Conservation (phyloP, 345 rosid genomes). For the Atalantia buxifolia region DNA sequence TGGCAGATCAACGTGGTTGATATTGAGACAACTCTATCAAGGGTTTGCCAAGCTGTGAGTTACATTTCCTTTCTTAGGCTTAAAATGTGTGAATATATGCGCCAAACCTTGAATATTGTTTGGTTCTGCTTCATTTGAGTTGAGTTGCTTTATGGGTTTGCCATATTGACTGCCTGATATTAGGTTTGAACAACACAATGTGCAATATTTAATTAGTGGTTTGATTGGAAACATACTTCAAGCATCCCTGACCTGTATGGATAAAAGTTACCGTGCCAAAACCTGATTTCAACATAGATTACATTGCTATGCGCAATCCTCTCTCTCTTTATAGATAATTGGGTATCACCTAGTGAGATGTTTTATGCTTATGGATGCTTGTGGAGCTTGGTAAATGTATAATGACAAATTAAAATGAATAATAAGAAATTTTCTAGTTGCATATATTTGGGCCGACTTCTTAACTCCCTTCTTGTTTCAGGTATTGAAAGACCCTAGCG, state of each 20-base stretch:
- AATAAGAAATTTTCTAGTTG: neutral
- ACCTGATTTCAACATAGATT: neutral
- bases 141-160: neutral
- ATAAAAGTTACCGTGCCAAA: neutral
- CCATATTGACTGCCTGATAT: neutral
- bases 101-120: neutral
- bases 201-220: neutral
- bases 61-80: slow-evolving; percentile 1
- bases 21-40: slow-evolving; percentile 83
- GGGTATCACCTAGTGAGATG: neutral
- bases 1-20: slow-evolving; percentile 96
- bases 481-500: slow-evolving; percentile 89
- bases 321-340: neutral
- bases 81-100: neutral
- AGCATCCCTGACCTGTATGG: neutral
- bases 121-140: neutral
- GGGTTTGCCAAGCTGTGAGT: slow-evolving; percentile 77
- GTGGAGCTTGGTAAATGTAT: neutral
- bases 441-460: neutral
- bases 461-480: slow-evolving; percentile 23
- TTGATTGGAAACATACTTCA: neutral
- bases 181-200: neutral
- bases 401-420: neutral
- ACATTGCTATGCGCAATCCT: no score
- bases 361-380: neutral